A percentile compares a stretch with the other conserved stretches of the same genome.
Conservation (phyloP, 306 rosid genomes). For the Citrullus amarus region DNA sequence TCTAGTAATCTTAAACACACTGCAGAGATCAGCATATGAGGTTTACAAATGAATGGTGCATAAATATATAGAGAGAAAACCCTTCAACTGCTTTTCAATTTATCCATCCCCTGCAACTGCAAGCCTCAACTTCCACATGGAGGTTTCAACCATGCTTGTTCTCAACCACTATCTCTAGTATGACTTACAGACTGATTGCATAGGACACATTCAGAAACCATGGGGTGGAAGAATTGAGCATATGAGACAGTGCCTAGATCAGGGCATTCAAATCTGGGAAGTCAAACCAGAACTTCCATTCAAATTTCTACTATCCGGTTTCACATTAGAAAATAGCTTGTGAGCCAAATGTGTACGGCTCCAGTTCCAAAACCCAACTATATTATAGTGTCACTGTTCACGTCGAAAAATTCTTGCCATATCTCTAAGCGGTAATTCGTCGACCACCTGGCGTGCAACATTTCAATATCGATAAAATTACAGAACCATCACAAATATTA, state of each 20-base stretch:
- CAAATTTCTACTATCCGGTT: background rate
- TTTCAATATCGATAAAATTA: background rate
- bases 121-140: background rate
- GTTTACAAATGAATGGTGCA: background rate
- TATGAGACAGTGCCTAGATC: background rate
- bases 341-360: background rate
- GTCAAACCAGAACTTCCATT: background rate
- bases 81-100: background rate
- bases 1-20: background rate
- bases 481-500: background rate
- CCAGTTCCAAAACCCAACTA: background rate
- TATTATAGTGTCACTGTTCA: background rate
- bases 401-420: background rate
- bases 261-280: background rate
- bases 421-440: conserved; percentile 1
- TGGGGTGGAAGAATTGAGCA: background rate
- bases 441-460: conserved; percentile 8
- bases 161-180: background rate
- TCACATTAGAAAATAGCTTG: background rate
- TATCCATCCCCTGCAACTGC: background rate
- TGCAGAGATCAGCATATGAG: background rate
- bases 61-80: background rate
- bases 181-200: conserved; percentile 10
- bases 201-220: background rate
- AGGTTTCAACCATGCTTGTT: background rate